Percentiles rank a stretch among this genome's conserved stretches.
These are phyloP conservation scores for Pythium periplocum DNA, from an alignment of 352 stramenopile genomes.

Conservation along the genomic window DNA sequence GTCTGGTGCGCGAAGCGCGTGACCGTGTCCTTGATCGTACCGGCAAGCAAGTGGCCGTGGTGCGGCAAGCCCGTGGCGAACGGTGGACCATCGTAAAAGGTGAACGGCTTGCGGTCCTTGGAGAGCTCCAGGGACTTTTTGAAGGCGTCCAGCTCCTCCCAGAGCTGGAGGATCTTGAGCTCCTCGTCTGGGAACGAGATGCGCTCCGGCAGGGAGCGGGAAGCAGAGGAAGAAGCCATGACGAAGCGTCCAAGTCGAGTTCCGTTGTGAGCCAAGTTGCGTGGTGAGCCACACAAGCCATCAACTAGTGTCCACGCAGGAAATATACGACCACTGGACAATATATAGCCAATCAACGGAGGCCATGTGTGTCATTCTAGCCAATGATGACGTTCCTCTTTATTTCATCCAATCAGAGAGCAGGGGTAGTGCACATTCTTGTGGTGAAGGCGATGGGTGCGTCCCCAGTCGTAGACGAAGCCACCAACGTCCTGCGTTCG, in stretches of 20 bases:
- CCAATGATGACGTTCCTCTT: no score
- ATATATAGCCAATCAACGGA: no score
- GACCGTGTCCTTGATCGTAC: conserved; percentile 99
- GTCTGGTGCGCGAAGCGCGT: conserved; percentile 99
- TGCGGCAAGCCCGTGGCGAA: conserved; percentile 99
- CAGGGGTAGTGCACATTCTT: no score
- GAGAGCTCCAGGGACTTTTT: conserved; percentile 89
- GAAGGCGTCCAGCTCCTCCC: conserved; percentile 88
- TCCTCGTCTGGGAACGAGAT: conserved; percentile 86
- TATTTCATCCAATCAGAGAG: no score
- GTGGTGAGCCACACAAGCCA: no score
- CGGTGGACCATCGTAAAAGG: conserved; percentile 99
- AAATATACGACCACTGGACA: not conserved
- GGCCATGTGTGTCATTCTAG: no score
- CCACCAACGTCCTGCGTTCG: no score
- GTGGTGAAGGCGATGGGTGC: no score
- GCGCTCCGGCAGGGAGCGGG: conserved; percentile 75
- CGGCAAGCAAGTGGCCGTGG: conserved; percentile 97
- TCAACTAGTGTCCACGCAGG: not conserved
- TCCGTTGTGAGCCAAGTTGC: no score
- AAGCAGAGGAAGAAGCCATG: conserved; percentile 9
- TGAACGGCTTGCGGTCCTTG: conserved; percentile 94
- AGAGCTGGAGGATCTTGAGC: conserved; percentile 66
- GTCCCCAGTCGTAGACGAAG: no score
- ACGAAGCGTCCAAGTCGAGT: no score